Evolutionary conservation across 108 stramenopile species (phyloP), one percentile per base, ranked within the genome.

Genomic region (Skeletonema tropicum): DNA sequence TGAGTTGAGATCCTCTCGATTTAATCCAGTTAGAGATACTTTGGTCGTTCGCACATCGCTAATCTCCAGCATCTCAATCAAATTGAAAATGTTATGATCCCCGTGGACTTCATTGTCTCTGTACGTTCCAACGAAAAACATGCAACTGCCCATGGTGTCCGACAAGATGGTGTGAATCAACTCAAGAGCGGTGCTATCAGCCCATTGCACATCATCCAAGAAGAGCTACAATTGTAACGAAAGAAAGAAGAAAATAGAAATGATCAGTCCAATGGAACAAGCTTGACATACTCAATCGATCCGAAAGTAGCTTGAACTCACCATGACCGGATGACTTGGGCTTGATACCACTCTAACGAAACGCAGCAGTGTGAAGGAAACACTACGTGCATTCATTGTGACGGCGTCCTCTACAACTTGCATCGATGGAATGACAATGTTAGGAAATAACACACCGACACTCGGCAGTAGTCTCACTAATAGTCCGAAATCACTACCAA

Each of bases 121-220:
- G 39, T 82, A 82, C 23, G 57, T 66, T 4, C 80, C 80, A 5
- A 82, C 75, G 68, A 82, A 82, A n/a, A 77, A 60, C 19, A 82
- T 12, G 45, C 71, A 77, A 36, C 67, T 80, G 23, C 70, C 76
- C 49, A 32, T 46, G 3, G 30, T 33, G 48, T 82, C 80, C n/a
- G 71, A 77, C 11, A 82, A 58, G 23, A 82, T 31, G 5, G 65
- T 11, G 8, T 60, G 59, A 4, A 82, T 52, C 13, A 85, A 35
- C 13, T 59, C 71, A 3, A 85, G 23, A 17, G 84, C 57, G 13
- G 63, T 52, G 14, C 30, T 30, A 41, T 79, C 83, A 2, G 79
- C 79, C 83, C 83, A 84, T 41, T 82, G 84, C 17, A 77, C 31
- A 52, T 85, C 84, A 36, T 85, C 84, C 17, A 85, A 39, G 42